Percentiles rank a stretch among this genome's conserved stretches.
Evolutionary conservation across 768 basidiomycete species (phyloP).

Genomic region (Naganishia vaughanmartiniae): DNA sequence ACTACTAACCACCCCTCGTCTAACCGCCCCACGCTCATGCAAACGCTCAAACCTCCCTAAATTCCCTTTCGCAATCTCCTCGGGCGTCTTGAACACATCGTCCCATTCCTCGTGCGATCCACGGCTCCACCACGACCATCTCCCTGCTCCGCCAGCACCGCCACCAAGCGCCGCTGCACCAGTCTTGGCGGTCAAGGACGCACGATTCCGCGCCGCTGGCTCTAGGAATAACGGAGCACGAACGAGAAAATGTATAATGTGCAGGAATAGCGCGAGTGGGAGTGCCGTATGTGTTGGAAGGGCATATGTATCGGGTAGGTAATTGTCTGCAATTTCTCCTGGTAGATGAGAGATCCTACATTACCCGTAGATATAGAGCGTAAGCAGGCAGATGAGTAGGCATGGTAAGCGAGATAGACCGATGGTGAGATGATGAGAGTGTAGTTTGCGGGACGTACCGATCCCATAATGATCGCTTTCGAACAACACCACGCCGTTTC

Average conservation of each 20-base stretch:
- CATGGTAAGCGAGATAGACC: not conserved
- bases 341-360: slow-evolving; percentile 4
- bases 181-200: not conserved
- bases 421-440: not conserved
- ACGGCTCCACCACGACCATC: not conserved
- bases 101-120: slow-evolving; percentile 11
- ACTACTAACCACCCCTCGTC: slow-evolving; percentile 6
- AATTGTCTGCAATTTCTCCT: not conserved
- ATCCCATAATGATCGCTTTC: slow-evolving; percentile 26
- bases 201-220: slow-evolving; percentile 1
- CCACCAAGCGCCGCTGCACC: not conserved
- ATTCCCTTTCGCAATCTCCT: slow-evolving; percentile 18
- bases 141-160: not conserved
- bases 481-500: slow-evolving; percentile 23
- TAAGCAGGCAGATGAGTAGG: too few species aligned
- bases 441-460: slow-evolving; percentile 13
- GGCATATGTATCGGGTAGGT: slow-evolving; percentile 17
- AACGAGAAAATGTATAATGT: slow-evolving; percentile 29
- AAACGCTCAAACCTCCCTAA: slow-evolving; percentile 24
- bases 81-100: slow-evolving; percentile 23
- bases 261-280: slow-evolving; percentile 26
- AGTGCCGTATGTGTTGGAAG: slow-evolving; percentile 20
- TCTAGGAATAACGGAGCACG: slow-evolving; percentile 26
- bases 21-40: not conserved
- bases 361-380: too few species aligned